Evolutionary conservation across 441 rosid species (phyloP).

Genomic region (Biscutella laevigata): DNA sequence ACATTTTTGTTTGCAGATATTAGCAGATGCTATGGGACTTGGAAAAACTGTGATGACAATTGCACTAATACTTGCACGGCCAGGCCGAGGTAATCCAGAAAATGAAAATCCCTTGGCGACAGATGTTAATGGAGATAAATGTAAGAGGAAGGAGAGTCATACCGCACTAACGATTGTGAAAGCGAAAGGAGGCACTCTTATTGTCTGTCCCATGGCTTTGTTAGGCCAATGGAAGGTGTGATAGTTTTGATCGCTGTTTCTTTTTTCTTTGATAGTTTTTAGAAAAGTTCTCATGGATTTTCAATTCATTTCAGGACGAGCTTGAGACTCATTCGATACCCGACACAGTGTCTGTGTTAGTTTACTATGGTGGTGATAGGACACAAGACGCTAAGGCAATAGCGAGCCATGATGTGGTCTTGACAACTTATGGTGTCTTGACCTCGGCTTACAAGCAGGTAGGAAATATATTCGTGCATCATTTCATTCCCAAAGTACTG

Average conservation of each 20-base stretch:
- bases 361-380: slow-evolving; percentile 57
- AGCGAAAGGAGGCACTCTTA: slow-evolving; percentile 60
- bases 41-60: slow-evolving; percentile 79
- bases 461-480: slow-evolving; percentile 15
- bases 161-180: slow-evolving; percentile 14
- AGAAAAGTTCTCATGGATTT: not conserved
- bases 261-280: not conserved
- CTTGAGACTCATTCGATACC: slow-evolving; percentile 55
- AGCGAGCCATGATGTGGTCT: slow-evolving; percentile 49
- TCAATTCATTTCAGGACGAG: slow-evolving; percentile 41
- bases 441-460: slow-evolving; percentile 51
- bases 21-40: slow-evolving; percentile 81
- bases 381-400: slow-evolving; percentile 41
- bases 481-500: not conserved
- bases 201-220: slow-evolving; percentile 70
- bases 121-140: slow-evolving; percentile 13
- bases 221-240: slow-evolving; percentile 74
- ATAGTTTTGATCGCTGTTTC: slow-evolving; percentile 3
- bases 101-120: slow-evolving; percentile 5
- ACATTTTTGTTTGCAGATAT: slow-evolving; percentile 32
- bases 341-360: slow-evolving; percentile 40
- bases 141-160: slow-evolving; percentile 19
- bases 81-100: slow-evolving; percentile 32
- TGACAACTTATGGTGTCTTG: slow-evolving; percentile 66
- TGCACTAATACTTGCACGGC: slow-evolving; percentile 55